Base-by-base conservation (phyloP, 2,329 filamentous ascomycete genomes). In the Trichophyton schoenleinii region DNA sequence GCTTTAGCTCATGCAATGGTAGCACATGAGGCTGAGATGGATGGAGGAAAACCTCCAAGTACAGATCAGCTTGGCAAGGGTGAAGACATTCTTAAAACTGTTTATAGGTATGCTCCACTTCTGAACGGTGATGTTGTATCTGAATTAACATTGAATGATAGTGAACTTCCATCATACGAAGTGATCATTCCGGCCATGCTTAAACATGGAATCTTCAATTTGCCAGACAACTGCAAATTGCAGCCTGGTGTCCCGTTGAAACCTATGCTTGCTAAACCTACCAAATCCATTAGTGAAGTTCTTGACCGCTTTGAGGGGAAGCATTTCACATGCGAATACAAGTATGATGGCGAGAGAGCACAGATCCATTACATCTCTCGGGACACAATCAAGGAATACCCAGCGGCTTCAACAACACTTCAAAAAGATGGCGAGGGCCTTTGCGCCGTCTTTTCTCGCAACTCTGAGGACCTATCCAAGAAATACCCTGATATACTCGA, bases 181-280 rank as follows among this genome's bases (percentile, higher is more conserved):
- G 86, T 92, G 36, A 95, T 99, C 64, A 86, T 99, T 61, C 94
- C 94, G 1, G 87, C 89, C 1, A 88, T 97, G 79, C 78, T 96
- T 28, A 80, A 94, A 68, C 83, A 94, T 68, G 94, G 94, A 18
- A 89, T 99, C 64, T 83, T 87, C 77, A 86, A 91, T 42, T 77
- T 99, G 11, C 83, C 84, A 59, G 87, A 95, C 8, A 84, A 87
- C 61, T 96, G 94, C 81, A 95, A 95, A 73, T 81, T 99, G 52
- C 88, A 90, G 66, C 92, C 94, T 0, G 94, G 94, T 65, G 88
- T 99, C 15, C 94, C 94, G 0, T 80, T 99, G 62, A 99, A 99
- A 74, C 94, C 94, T 68, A 99, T 99, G 94, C 81, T 99, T 77
- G 94, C 94, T 20, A 97, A 97, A 70, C 94, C 94, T 2, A 99